These are phyloP conservation scores for Skeletonema costatum DNA, from an alignment of 108 stramenopile species.

Conservation along the genomic window DNA sequence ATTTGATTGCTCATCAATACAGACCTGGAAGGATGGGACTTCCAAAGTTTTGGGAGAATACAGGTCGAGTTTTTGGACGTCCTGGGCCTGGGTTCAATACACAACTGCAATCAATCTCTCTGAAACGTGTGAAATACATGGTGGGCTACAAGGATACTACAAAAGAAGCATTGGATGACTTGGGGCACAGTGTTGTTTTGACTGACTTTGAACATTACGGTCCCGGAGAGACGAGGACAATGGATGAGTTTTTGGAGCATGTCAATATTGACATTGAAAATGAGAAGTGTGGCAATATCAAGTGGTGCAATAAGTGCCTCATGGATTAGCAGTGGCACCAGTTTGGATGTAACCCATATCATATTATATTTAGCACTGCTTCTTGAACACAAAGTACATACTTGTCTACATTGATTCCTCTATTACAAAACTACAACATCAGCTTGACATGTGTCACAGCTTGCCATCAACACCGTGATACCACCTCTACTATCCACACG, in stretches of 20 bases:
- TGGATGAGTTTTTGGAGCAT: constrained; percentile 63
- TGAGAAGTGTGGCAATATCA: constrained; percentile 47
- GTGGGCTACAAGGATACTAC: constrained; percentile 68
- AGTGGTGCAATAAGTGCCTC: constrained; percentile 63
- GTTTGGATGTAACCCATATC: too few relatives aligned
- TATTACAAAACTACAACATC: constrained; percentile 28
- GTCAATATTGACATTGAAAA: constrained; percentile 57
- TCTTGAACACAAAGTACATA: background rate
- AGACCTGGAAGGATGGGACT: constrained; percentile 76
- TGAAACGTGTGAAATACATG: constrained; percentile 74
- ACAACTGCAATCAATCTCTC: constrained; percentile 39
- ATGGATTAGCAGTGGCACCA: constrained; percentile 20
- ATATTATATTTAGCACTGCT: background rate
- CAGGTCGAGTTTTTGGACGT: constrained; percentile 69
- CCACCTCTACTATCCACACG: constrained; percentile 25
- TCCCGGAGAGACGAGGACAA: constrained; percentile 55
- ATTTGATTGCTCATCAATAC: constrained; percentile 91
- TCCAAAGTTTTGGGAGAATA: constrained; percentile 96
- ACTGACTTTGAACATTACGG: constrained; percentile 61
- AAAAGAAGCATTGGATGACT: constrained; percentile 28
- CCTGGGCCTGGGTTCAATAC: constrained; percentile 56
- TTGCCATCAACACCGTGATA: constrained; percentile 29
- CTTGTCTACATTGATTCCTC: background rate
- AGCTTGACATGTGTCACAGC: constrained; percentile 18
- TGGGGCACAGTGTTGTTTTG: constrained; percentile 44